These are phyloP conservation scores for Mortierella hygrophila DNA, from an alignment of 192 early-diverging fungal genomes.

Conservation along the genomic window DNA sequence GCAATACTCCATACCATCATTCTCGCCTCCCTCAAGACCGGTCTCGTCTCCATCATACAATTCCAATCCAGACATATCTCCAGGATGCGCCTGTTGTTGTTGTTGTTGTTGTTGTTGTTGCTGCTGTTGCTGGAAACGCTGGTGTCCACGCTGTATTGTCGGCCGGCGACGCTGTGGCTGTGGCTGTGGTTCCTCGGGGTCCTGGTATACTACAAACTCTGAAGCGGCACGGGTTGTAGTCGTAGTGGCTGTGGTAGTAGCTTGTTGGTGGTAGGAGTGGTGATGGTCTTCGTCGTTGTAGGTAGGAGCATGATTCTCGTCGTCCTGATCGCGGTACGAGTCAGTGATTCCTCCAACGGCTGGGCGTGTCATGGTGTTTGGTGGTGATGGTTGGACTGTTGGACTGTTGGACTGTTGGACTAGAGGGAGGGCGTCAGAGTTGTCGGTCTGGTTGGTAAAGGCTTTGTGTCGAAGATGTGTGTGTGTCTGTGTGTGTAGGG, in stretches of 20 bases:
- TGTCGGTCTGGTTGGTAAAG: neutral
- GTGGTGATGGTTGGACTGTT: neutral
- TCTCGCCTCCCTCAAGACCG: neutral
- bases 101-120: conserved; percentile 24
- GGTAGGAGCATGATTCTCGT: too few relatives aligned
- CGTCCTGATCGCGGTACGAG: neutral
- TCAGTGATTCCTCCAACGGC: neutral
- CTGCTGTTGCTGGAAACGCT: neutral
- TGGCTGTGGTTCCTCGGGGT: neutral
- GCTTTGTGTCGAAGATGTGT: neutral
- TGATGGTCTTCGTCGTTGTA: neutral
- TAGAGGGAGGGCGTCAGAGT: neutral
- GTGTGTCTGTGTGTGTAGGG: neutral
- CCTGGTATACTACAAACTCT: too few relatives aligned
- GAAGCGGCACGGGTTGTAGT: too few relatives aligned
- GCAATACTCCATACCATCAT: neutral
- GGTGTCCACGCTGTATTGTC: neutral
- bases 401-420: neutral
- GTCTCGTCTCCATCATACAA: neutral
- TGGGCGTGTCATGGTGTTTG: neutral
- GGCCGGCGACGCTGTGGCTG: neutral
- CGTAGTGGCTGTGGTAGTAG: too few relatives aligned
- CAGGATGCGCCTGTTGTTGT: conserved; percentile 10
- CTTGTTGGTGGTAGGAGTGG: neutral
- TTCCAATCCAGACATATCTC: conserved; percentile 14